phyloP scores from a whole-genome alignment of 805 yeast genomes.

The Ogataea angusta region DNA sequence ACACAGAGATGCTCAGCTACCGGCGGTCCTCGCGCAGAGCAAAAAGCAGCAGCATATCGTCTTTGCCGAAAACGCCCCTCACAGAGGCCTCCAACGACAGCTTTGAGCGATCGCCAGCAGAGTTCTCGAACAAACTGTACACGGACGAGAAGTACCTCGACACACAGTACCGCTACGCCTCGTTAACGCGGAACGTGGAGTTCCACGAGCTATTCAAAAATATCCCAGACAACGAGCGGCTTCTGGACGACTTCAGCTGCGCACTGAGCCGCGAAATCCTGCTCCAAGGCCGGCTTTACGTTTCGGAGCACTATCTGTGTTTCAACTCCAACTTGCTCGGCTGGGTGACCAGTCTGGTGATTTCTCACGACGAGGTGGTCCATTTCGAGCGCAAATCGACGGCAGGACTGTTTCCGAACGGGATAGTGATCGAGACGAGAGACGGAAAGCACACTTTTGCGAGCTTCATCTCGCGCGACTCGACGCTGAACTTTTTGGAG shows the following conservation, averaged over 20 bases:
- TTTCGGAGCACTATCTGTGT: slow-evolving; percentile 74
- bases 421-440: slow-evolving; percentile 67
- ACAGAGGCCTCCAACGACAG: slow-evolving; percentile 14
- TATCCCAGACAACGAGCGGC: slow-evolving; percentile 63
- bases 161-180: slow-evolving; percentile 62
- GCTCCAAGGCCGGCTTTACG: slow-evolving; percentile 81
- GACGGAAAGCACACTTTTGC: slow-evolving; percentile 75
- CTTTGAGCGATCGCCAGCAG: slow-evolving; percentile 15
- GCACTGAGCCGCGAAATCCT: slow-evolving; percentile 85
- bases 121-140: slow-evolving; percentile 43
- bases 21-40: slow-evolving; percentile 25
- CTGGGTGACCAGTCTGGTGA: slow-evolving; percentile 80
- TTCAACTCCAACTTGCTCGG: slow-evolving; percentile 86
- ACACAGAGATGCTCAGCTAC: slow-evolving; percentile 32
- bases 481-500: slow-evolving; percentile 66
- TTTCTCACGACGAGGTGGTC: slow-evolving; percentile 68
- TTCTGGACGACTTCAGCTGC: slow-evolving; percentile 86
- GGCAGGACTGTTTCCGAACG: slow-evolving; percentile 89
- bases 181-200: slow-evolving; percentile 61
- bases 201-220: slow-evolving; percentile 74
- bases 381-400: slow-evolving; percentile 78
- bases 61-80: slow-evolving; percentile 21
- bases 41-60: slow-evolving; percentile 21
- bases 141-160: slow-evolving; percentile 55
- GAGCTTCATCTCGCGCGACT: slow-evolving; percentile 79